Percentiles rank a stretch among this genome's conserved stretches.
phyloP scores from a whole-genome alignment of 1,139 yeast genomes.

The Geotrichum aggregatum region DNA sequence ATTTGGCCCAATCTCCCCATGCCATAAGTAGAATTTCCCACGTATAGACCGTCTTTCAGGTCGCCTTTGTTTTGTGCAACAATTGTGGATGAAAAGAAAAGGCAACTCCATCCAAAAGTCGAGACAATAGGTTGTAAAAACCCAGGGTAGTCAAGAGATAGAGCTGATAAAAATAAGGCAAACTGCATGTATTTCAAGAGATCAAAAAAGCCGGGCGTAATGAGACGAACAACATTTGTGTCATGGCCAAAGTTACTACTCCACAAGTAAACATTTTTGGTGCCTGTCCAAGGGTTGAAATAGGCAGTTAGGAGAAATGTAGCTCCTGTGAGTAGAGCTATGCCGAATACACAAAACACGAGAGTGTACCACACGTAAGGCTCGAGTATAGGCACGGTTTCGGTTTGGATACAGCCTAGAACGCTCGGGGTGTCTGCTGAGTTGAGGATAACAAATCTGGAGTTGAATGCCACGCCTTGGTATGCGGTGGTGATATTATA shows the following conservation, averaged over 20 bases:
- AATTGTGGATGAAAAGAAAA: constrained; percentile 29
- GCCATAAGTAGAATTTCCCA: constrained; percentile 29
- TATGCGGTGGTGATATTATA: constrained; percentile 29
- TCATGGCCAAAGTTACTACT: constrained; percentile 61
- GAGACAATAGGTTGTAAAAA: constrained; percentile 55
- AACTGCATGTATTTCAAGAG: constrained; percentile 54
- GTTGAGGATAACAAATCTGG: constrained; percentile 35
- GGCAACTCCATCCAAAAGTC: constrained; percentile 41
- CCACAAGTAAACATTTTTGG: constrained; percentile 54
- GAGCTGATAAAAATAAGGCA: constrained; percentile 54
- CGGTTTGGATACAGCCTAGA: constrained; percentile 49
- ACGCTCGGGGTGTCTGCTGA: constrained; percentile 40
- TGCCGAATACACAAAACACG: constrained; percentile 42
- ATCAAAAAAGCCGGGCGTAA: constrained; percentile 54
- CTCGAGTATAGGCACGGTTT: constrained; percentile 51
- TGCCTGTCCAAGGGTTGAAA: constrained; percentile 58
- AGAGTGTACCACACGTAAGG: constrained; percentile 44
- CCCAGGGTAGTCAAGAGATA: constrained; percentile 60
- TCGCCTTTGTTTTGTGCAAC: constrained; percentile 7
- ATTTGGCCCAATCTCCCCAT: constrained; percentile 32
- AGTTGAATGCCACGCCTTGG: constrained; percentile 34
- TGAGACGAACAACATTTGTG: constrained; percentile 51
- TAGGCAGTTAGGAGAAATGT: constrained; percentile 43
- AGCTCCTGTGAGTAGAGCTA: constrained; percentile 45
- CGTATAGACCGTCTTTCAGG: constrained; percentile 31